A percentile compares a stretch with the other conserved stretches of the same genome.
phyloP scores from a whole-genome alignment of 2,329 filamentous ascomycete genomes.

The Aspergillus novoparasiticus region DNA sequence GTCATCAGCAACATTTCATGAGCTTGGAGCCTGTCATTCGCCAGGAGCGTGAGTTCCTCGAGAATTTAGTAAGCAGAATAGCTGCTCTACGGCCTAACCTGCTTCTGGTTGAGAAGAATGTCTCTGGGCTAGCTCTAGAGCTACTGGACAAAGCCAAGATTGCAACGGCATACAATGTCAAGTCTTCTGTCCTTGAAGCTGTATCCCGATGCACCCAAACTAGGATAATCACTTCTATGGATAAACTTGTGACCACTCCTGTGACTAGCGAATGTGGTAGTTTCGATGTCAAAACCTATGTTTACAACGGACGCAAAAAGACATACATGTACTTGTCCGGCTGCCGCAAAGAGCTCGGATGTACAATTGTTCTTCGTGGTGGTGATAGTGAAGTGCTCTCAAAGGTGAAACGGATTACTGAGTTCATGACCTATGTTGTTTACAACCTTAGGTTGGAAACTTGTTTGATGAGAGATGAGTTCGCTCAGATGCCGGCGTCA shows the following conservation, averaged over 20 bases:
- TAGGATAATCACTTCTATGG: slow-evolving; percentile 89
- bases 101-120: slow-evolving; percentile 87
- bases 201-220: slow-evolving; percentile 91
- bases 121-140: slow-evolving; percentile 87
- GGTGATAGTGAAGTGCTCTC: slow-evolving; percentile 70
- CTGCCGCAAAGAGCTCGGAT: slow-evolving; percentile 85
- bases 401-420: slow-evolving; percentile 88
- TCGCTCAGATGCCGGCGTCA: slow-evolving; percentile 75
- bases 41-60: slow-evolving; percentile 91
- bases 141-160: slow-evolving; percentile 87
- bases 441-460: slow-evolving; percentile 97
- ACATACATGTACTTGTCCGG: slow-evolving; percentile 96
- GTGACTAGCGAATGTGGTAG: slow-evolving; percentile 78
- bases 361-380: slow-evolving; percentile 89
- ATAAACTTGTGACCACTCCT: slow-evolving; percentile 79
- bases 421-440: slow-evolving; percentile 99
- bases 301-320: slow-evolving; percentile 82
- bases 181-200: slow-evolving; percentile 91
- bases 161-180: slow-evolving; percentile 94
- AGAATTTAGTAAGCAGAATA: slow-evolving; percentile 89
- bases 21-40: slow-evolving; percentile 95
- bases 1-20: slow-evolving; percentile 95
- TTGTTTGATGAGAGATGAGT: slow-evolving; percentile 89
- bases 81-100: slow-evolving; percentile 81
- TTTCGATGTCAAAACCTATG: slow-evolving; percentile 95